Evolutionary conservation across 306 rosid species (phyloP).

Genomic region (Leucaena leucocephala): DNA sequence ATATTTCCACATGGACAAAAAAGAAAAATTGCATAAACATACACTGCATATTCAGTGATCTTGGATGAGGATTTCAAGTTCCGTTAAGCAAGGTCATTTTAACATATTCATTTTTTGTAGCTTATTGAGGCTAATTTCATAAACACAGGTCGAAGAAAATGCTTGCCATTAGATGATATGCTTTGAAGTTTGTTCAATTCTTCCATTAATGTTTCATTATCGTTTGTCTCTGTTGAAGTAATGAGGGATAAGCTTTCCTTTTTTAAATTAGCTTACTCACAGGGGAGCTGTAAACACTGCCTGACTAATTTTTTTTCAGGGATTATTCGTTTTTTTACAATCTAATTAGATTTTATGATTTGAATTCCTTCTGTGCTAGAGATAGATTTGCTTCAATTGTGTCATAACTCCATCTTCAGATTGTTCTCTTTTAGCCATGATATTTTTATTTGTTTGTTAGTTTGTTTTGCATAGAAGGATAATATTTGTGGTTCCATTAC

Average conservation of each 20-base stretch:
- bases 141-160: neutral
- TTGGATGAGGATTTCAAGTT: neutral
- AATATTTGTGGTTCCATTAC: neutral
- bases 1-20: neutral
- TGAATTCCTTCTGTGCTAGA: neutral
- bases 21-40: neutral
- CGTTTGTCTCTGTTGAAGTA: neutral
- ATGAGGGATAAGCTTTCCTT: neutral
- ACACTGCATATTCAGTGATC: neutral
- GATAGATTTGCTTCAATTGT: neutral
- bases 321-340: neutral
- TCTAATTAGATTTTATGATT: neutral
- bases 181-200: neutral
- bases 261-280: neutral
- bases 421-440: neutral
- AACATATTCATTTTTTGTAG: neutral
- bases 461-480: neutral
- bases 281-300: neutral
- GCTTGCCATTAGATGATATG: neutral
- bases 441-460: too few relatives aligned
- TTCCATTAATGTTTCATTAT: too few relatives aligned
- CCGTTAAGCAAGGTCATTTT: neutral
- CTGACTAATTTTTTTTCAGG: neutral
- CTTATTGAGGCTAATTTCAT: neutral
- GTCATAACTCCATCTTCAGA: neutral